Evolutionary conservation across 768 basidiomycete species (phyloP).

Genomic region (Nidularia pulvinata): DNA sequence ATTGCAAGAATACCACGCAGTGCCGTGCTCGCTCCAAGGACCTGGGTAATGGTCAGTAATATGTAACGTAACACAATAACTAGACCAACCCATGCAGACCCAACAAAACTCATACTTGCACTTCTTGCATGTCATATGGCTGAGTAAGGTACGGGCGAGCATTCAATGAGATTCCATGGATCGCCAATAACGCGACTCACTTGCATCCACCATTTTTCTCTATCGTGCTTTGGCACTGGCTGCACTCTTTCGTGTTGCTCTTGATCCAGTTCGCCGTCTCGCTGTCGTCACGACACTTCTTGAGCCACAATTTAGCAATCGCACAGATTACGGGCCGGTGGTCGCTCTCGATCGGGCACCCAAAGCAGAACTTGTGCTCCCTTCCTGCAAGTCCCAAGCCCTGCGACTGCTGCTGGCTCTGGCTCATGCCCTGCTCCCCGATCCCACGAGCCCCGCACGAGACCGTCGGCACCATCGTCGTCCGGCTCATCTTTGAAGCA

Average conservation of each 20-base stretch:
- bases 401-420: slow-evolving; percentile 25
- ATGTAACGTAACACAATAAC: slow-evolving; percentile 5
- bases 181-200: slow-evolving; percentile 47
- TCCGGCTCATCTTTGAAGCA: slow-evolving; percentile 69
- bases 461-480: slow-evolving; percentile 87
- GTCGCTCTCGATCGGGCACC: slow-evolving; percentile 85
- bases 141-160: slow-evolving; percentile 21
- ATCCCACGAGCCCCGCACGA: slow-evolving; percentile 70
- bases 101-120: slow-evolving; percentile 99
- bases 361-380: slow-evolving; percentile 92
- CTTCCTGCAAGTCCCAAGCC: slow-evolving; percentile 28
- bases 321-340: slow-evolving; percentile 91
- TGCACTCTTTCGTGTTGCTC: slow-evolving; percentile 99
- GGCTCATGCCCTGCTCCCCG: slow-evolving; percentile 25
- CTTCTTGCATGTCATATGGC: slow-evolving; percentile 99
- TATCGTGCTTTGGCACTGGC: slow-evolving; percentile 95
- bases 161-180: slow-evolving; percentile 2
- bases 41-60: slow-evolving; percentile 39
- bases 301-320: slow-evolving; percentile 91
- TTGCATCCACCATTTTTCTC: slow-evolving; percentile 99
- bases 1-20: slow-evolving; percentile 98
- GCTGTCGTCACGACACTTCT: slow-evolving; percentile 96
- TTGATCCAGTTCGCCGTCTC: slow-evolving; percentile 99
- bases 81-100: slow-evolving; percentile 92
- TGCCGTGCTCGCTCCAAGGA: slow-evolving; percentile 97